Percentiles rank a stretch among this genome's conserved stretches.
Evolutionary conservation across 2,329 filamentous ascomycete species (phyloP).

Genomic region (Xylariomycetidae sp.): DNA sequence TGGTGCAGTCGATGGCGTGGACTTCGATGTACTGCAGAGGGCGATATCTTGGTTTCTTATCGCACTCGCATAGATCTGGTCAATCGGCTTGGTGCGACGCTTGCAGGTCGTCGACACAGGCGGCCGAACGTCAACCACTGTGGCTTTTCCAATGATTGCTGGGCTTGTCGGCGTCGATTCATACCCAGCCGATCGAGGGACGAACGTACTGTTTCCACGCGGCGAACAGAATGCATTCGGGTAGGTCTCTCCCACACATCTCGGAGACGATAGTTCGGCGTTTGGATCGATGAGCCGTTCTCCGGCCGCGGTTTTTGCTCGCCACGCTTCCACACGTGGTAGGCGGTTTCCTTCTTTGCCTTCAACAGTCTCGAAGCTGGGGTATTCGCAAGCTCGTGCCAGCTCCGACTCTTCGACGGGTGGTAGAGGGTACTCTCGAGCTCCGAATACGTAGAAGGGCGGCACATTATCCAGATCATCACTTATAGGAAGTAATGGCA

Average conservation of each 20-base stretch:
- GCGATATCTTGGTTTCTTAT: conserved; percentile 21
- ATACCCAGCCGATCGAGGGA: conserved; percentile 12
- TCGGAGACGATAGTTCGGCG: conserved; percentile 5
- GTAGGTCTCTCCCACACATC: conserved; percentile 6
- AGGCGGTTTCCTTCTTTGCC: conserved; percentile 4
- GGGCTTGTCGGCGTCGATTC: conserved; percentile 21
- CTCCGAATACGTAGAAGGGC: conserved; percentile 44
- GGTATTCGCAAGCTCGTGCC: too few species aligned
- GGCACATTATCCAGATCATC: conserved; percentile 38
- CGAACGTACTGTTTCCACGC: conserved; percentile 10
- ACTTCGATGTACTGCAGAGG: conserved; percentile 16
- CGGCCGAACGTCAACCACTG: conserved; percentile 20
- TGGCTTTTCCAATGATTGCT: conserved; percentile 21
- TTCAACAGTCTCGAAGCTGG: too few species aligned
- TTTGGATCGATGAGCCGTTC: conserved; percentile 7
- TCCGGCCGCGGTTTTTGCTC: conserved; percentile 3
- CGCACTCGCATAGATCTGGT: conserved; percentile 18
- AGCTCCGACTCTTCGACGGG: conserved; percentile 3
- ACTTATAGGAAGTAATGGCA: conserved; percentile 40
- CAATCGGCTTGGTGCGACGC: conserved; percentile 18
- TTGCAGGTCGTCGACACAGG: conserved; percentile 5
- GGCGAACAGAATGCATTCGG: conserved; percentile 8
- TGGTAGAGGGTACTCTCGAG: conserved; percentile 9
- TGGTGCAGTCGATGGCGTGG: conserved; percentile 5
- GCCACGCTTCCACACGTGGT: conserved; percentile 9